Conservation (phyloP, 768 basidiomycete genomes). For the Lentinula sp. region DNA sequence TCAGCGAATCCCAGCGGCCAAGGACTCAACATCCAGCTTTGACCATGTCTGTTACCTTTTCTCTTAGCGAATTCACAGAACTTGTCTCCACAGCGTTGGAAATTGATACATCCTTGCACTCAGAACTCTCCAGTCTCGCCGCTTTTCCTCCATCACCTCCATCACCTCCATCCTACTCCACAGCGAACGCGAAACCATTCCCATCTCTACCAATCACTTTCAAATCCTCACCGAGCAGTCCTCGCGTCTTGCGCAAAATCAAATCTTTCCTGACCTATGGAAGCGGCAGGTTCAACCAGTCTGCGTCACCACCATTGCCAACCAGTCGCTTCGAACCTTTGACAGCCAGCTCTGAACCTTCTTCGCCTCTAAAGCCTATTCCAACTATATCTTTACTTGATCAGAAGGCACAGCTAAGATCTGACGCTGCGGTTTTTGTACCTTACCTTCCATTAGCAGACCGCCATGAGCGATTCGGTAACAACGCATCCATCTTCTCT, state of each 20-base stretch:
- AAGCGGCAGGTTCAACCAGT: not conserved
- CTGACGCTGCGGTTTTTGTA: not conserved
- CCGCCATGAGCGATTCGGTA: not conserved
- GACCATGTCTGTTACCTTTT: not conserved
- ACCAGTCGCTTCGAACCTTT: not conserved
- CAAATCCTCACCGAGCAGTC: not conserved
- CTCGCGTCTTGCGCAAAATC: conserved; percentile 7
- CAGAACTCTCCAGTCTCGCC: not conserved
- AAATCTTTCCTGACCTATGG: not conserved
- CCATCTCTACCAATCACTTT: not conserved
- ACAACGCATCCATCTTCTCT: not conserved
- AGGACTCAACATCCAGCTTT: not conserved
- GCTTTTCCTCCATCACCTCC: not conserved
- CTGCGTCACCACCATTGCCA: not conserved
- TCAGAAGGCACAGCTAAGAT: not conserved
- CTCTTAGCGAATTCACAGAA: conserved; percentile 1
- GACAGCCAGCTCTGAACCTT: not conserved
- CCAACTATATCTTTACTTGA: not conserved
- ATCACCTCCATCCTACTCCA: not conserved
- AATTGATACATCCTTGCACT: not conserved
- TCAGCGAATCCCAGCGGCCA: not conserved
- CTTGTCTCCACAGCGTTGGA: conserved; percentile 4
- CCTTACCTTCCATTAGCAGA: conserved; percentile 3
- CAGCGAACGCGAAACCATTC: not conserved
- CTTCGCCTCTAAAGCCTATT: conserved; percentile 2